Conservation (phyloP, 148 eudicot genomes). For the Vaccinium darrowii region DNA sequence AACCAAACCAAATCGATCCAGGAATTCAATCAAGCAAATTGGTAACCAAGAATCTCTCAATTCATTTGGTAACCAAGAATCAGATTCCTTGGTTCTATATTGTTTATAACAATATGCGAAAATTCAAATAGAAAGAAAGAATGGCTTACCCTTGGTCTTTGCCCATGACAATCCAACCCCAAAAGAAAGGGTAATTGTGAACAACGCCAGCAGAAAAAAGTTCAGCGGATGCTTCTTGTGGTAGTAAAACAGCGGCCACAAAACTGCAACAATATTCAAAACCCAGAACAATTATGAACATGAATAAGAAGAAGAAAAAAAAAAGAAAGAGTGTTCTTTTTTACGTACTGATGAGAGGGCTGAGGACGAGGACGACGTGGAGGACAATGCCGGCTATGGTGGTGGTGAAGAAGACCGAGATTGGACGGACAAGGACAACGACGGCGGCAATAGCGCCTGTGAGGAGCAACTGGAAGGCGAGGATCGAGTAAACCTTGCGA, state of each 20-base stretch:
- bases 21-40: background rate
- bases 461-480: conserved; percentile 63
- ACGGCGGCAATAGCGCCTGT: conserved; percentile 72
- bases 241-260: conserved; percentile 51
- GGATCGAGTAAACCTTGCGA: conserved; percentile 70
- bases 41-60: background rate
- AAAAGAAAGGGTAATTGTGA: conserved; percentile 27
- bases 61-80: background rate
- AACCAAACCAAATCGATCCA: background rate
- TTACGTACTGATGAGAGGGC: conserved; percentile 62
- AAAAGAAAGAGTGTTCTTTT: background rate
- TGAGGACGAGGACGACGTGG: conserved; percentile 59
- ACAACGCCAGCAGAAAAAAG: background rate
- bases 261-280: conserved; percentile 26
- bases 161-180: conserved; percentile 59
- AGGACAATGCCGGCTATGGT: conserved; percentile 61
- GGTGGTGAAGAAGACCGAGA: conserved; percentile 53
- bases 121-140: background rate
- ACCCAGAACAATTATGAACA: too few relatives aligned
- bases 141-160: conserved; percentile 41
- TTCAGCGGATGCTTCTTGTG: conserved; percentile 53
- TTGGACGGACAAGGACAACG: conserved; percentile 58
- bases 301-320: too few relatives aligned
- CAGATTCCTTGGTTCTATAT: background rate
- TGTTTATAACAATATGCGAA: background rate